phyloP scores from a whole-genome alignment of 805 yeast species.

The Kazachstania psychrophila region DNA sequence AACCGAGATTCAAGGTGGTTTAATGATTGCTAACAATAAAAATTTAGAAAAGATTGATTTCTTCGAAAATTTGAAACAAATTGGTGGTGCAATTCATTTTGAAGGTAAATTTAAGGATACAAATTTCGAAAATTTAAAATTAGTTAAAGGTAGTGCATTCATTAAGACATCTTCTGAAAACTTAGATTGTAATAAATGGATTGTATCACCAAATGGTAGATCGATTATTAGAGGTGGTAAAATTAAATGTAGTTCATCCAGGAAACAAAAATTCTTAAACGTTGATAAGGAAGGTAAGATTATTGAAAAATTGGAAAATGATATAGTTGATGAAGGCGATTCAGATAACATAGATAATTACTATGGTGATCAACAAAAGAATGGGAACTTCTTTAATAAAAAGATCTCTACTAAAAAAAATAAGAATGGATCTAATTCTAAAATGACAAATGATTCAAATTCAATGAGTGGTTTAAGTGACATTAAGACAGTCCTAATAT shows the following conservation, averaged over 20 bases:
- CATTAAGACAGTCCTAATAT: neutral
- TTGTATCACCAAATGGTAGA: conserved; percentile 38
- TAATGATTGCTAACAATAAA: conserved; percentile 58
- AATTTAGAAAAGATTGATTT: conserved; percentile 44
- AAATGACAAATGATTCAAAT: neutral
- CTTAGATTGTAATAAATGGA: conserved; percentile 61
- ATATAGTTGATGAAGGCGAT: neutral
- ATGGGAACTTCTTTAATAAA: neutral
- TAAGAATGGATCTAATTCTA: neutral
- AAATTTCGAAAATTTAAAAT: conserved; percentile 42
- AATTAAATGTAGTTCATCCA: conserved; percentile 49
- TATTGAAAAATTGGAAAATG: conserved; percentile 15
- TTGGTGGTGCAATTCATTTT: conserved; percentile 75
- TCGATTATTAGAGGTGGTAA: conserved; percentile 69
- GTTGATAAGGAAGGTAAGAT: conserved; percentile 41
- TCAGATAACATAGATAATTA: neutral
- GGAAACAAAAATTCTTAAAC: conserved; percentile 35
- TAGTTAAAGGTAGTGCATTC: conserved; percentile 71
- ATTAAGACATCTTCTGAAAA: conserved; percentile 41
- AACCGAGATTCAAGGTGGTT: conserved; percentile 64
- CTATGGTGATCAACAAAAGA: neutral
- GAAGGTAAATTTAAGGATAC: conserved; percentile 54
- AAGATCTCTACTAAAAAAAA: neutral
- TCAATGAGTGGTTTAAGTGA: neutral
- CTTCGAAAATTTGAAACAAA: conserved; percentile 47